Evolutionary conservation across 352 stramenopile species (phyloP).

Genomic region (Pythium pyrilobum): DNA sequence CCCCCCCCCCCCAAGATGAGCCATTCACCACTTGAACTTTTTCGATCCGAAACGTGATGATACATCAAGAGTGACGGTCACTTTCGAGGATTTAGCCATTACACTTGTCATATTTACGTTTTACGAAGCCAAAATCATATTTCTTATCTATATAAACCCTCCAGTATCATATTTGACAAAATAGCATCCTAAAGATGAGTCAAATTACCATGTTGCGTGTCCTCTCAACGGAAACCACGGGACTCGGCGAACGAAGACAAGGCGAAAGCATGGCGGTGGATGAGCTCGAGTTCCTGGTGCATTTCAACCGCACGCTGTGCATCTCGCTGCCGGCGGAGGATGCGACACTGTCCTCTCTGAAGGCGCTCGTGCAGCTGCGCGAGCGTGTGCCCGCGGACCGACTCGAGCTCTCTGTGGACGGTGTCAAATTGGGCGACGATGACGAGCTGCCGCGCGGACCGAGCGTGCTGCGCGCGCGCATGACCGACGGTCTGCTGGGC

Average conservation of each 20-base stretch:
- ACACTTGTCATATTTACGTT: too few relatives aligned
- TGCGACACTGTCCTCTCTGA: slow-evolving; percentile 37
- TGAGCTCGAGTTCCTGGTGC: slow-evolving; percentile 69
- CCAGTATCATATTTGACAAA: too few relatives aligned
- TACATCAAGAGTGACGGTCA: too few relatives aligned
- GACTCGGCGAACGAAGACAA: too few relatives aligned
- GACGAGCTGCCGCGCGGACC: slow-evolving; percentile 42
- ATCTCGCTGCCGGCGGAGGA: slow-evolving; percentile 41
- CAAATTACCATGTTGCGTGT: too few relatives aligned
- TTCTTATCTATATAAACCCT: too few relatives aligned
- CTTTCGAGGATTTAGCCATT: too few relatives aligned
- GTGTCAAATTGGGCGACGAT: slow-evolving; percentile 37
- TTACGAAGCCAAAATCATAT: too few relatives aligned
- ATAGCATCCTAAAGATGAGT: too few relatives aligned
- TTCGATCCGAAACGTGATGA: too few relatives aligned
- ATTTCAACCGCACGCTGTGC: slow-evolving; percentile 74
- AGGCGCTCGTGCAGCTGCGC: slow-evolving; percentile 33
- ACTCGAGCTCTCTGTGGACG: slow-evolving; percentile 62
- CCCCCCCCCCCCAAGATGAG: neutral
- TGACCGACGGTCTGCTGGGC: slow-evolving; percentile 58
- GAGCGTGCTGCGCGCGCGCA: slow-evolving; percentile 49
- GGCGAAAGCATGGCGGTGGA: slow-evolving; percentile 30
- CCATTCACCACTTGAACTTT: neutral
- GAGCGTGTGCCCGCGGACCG: slow-evolving; percentile 37
- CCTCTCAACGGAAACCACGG: neutral